Conservation (phyloP, 768 basidiomycete genomes). For the Auriscalpium microsporum region DNA sequence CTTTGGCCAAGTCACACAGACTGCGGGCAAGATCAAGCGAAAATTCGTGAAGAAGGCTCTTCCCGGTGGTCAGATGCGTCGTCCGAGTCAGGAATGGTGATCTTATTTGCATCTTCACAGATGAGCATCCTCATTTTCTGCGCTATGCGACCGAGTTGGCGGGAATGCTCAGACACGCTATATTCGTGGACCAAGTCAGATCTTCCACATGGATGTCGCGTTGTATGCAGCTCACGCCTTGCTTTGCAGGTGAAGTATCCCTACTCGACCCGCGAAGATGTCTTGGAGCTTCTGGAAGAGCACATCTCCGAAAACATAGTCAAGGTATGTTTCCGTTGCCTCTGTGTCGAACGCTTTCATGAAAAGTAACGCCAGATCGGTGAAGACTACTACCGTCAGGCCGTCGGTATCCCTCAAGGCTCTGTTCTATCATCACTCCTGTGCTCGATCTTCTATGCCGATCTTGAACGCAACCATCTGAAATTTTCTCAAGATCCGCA, state of each 20-base stretch:
- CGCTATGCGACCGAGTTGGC: conserved; percentile 64
- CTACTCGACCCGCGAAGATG: conserved; percentile 42
- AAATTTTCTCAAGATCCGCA: conserved; percentile 46
- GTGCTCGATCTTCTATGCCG: conserved; percentile 92
- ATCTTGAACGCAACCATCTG: conserved; percentile 61
- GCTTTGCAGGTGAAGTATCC: conserved; percentile 43
- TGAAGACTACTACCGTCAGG: conserved; percentile 72
- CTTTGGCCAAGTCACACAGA: conserved; percentile 57
- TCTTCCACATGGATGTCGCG: neutral
- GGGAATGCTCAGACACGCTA: conserved; percentile 53
- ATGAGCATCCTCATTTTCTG: conserved; percentile 69
- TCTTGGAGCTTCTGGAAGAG: conserved; percentile 71
- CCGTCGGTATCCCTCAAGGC: conserved; percentile 94
- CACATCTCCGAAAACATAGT: conserved; percentile 92
- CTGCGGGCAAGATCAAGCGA: conserved; percentile 48
- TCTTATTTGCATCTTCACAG: conserved; percentile 28
- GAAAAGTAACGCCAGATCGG: conserved; percentile 55
- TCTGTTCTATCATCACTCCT: conserved; percentile 91
- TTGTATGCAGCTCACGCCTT: neutral
- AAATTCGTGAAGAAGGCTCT: conserved; percentile 52
- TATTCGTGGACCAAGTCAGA: conserved; percentile 79
- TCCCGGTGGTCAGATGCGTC: conserved; percentile 45
- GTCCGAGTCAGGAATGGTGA: no score
- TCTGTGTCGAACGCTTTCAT: no score
- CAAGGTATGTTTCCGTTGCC: conserved; percentile 40